Percentiles rank a stretch among this genome's conserved stretches.
These are phyloP conservation scores for Parsonsia alboflavescens DNA, from an alignment of 257 asterid genomes.

Conservation along the genomic window DNA sequence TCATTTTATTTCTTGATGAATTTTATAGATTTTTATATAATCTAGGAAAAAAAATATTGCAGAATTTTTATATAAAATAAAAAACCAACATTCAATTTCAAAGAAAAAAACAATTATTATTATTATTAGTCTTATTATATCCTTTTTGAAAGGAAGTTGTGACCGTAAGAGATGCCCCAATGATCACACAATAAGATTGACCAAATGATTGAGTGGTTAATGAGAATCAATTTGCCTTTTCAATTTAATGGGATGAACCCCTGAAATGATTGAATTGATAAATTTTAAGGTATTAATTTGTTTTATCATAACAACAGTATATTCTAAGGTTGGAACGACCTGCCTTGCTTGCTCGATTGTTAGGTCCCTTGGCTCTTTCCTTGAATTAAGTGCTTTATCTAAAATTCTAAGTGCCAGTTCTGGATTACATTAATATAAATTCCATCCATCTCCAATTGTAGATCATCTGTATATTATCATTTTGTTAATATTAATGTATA, in stretches of 20 bases:
- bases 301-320: constrained; percentile 28
- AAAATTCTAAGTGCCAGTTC: not conserved
- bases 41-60: too few relatives aligned
- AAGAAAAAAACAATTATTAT: too few relatives aligned
- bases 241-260: constrained; percentile 2
- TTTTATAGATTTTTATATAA: too few relatives aligned
- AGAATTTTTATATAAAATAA: too few relatives aligned
- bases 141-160: not conserved
- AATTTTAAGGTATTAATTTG: not conserved
- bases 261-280: not conserved
- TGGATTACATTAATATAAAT: too few relatives aligned
- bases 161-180: not conserved
- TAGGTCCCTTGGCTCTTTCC: constrained; percentile 19
- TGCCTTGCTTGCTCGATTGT: constrained; percentile 37
- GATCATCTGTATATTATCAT: too few relatives aligned
- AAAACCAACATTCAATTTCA: too few relatives aligned
- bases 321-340: constrained; percentile 44
- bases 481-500: too few relatives aligned
- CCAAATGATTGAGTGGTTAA: not conserved
- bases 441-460: too few relatives aligned
- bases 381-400: too few relatives aligned
- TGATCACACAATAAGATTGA: not conserved
- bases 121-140: not conserved
- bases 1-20: too few relatives aligned
- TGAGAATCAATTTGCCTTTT: not conserved